A percentile compares a stretch with the other conserved stretches of the same genome.
Evolutionary conservation across 2,329 filamentous ascomycete genomes (phyloP).

Genomic region (Chaetomium strumarium): DNA sequence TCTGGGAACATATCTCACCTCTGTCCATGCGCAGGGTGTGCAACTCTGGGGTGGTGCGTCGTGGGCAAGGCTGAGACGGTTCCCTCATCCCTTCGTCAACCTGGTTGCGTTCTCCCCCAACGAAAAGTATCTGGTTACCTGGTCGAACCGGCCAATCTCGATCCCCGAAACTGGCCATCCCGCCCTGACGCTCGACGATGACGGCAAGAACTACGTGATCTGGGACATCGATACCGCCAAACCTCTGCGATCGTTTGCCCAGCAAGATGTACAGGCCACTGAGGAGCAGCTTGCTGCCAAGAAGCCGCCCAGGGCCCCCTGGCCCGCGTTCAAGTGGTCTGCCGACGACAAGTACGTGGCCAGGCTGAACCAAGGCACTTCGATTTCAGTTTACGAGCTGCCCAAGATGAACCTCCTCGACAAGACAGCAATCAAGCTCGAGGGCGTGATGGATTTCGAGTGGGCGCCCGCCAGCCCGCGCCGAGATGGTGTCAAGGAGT

Average conservation of each 20-base stretch:
- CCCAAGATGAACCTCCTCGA: conserved; percentile 84
- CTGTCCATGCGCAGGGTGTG: conserved; percentile 91
- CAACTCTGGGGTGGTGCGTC: conserved; percentile 91
- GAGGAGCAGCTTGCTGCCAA: conserved; percentile 60
- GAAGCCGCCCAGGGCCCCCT: conserved; percentile 77
- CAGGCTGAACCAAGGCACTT: conserved; percentile 77
- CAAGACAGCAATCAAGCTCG: conserved; percentile 90
- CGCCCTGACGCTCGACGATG: conserved; percentile 81
- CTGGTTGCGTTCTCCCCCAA: conserved; percentile 90
- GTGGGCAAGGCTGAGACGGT: conserved; percentile 87
- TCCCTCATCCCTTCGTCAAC: conserved; percentile 92
- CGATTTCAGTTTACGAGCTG: conserved; percentile 93
- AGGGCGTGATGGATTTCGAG: conserved; percentile 95
- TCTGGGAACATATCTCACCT: conserved; percentile 86
- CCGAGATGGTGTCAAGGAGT: conserved; percentile 79
- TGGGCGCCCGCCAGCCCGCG: conserved; percentile 83
- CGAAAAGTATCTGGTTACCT: conserved; percentile 92
- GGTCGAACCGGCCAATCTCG: conserved; percentile 89
- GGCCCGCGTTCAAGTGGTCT: conserved; percentile 99
- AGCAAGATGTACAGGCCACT: conserved; percentile 65
- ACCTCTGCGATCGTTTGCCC: conserved; percentile 88
- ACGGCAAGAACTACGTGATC: conserved; percentile 98
- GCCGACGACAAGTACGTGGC: conserved; percentile 96
- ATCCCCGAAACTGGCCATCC: conserved; percentile 85
- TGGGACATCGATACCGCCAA: conserved; percentile 92